Base-by-base conservation (phyloP, 2,329 filamentous ascomycete species). In the Orbilia brochopaga region DNA sequence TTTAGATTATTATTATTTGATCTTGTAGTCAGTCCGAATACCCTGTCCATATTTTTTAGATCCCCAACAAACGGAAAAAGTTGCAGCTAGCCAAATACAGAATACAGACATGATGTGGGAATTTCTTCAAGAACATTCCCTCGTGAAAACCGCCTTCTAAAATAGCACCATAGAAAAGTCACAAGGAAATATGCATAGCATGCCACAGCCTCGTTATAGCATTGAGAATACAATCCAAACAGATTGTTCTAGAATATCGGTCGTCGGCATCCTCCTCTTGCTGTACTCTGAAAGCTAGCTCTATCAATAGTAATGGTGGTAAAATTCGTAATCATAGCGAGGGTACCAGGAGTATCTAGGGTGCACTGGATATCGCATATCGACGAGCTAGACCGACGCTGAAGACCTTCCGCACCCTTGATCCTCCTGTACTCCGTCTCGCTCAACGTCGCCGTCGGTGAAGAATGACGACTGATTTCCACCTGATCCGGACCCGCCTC, bases 381-480 rank as follows among this genome's bases (percentile, higher is more conserved):
- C 44, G 27, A 58, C 13, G 19, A 54, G 53, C 65, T 69, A 69
- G 46, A 69, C 65, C 37, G 65, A 69, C 17, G 65, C 65, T 58
- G 65, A 69, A 58, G 65, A 69, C 21, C 62, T 69, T 21, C 65
- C 42, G 11, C 65, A 53, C 37, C 58, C 65, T 15, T 58, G 58
- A 54, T 58, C 58, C n/a, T 57, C 65, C 17, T 53, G 52, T 7
- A 57, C 44, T 44, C 50, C 60, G 46, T 60, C 65, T n/a, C 53
- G 44, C 23, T 69, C 58, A 55, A 58, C 58, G 48, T 69, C 65
- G 2, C 65, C 65, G 50, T 69, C 65, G 3, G 65, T 62, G 46
- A 62, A 69, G 23, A 69, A 69, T 1, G 65, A 62, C 5, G 65
- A 69, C 53, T 69, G 65, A n/a, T 69, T 69, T 23, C 58, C 65